These are phyloP conservation scores for Arthroderma sp. DNA, from an alignment of 2,329 filamentous ascomycete species.

Conservation along the genomic window DNA sequence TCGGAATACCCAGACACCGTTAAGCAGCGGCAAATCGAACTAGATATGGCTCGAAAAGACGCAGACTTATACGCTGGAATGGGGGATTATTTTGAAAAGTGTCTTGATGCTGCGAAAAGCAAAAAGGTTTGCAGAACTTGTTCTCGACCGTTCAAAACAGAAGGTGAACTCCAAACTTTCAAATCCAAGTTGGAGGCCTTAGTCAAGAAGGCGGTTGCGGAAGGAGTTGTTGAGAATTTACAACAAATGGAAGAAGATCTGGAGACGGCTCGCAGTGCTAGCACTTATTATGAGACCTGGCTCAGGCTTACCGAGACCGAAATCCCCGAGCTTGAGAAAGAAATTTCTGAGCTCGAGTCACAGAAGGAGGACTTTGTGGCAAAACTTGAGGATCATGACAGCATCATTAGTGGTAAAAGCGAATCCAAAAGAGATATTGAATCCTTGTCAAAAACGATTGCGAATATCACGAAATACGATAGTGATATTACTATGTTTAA, in stretches of 20 bases:
- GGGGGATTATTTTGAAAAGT: slow-evolving; percentile 57
- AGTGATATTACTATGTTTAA: slow-evolving; percentile 60
- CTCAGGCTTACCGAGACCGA: slow-evolving; percentile 53
- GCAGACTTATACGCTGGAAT: slow-evolving; percentile 55
- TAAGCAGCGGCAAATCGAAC: slow-evolving; percentile 37
- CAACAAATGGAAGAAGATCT: slow-evolving; percentile 49
- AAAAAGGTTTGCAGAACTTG: slow-evolving; percentile 69
- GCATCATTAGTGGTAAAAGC: slow-evolving; percentile 46
- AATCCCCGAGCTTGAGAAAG: slow-evolving; percentile 54
- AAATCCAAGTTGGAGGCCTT: slow-evolving; percentile 51
- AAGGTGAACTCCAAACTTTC: slow-evolving; percentile 49
- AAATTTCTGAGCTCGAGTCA: slow-evolving; percentile 48
- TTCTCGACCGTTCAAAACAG: slow-evolving; percentile 50
- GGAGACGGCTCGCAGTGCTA: slow-evolving; percentile 48
- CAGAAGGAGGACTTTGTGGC: slow-evolving; percentile 49
- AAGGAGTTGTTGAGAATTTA: slow-evolving; percentile 49
- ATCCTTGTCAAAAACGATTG: slow-evolving; percentile 60
- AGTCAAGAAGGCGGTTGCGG: slow-evolving; percentile 34
- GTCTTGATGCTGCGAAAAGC: slow-evolving; percentile 50
- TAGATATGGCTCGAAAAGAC: slow-evolving; percentile 46
- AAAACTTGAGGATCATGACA: slow-evolving; percentile 55
- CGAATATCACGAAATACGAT: slow-evolving; percentile 58
- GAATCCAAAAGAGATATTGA: slow-evolving; percentile 62
- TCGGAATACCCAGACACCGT: slow-evolving; percentile 40
- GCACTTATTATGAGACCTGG: slow-evolving; percentile 61